Conservation (phyloP, 192 early-diverging fungal genomes). For the Pilobolus umbonatus region DNA sequence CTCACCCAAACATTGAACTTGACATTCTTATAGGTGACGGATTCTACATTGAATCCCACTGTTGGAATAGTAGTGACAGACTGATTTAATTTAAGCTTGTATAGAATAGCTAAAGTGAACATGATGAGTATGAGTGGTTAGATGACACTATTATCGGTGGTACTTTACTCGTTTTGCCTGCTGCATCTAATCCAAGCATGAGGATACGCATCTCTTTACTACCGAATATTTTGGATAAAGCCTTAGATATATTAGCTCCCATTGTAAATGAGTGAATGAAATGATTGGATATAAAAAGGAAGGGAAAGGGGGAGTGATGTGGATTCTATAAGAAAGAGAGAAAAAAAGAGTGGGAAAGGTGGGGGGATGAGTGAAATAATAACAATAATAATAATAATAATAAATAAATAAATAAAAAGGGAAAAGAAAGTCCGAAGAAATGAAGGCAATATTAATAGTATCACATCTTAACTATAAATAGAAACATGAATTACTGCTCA, state of each 20-base stretch:
- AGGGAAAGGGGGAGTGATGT: neutral
- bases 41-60: constrained; percentile 89
- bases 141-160: neutral
- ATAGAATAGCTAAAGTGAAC: constrained; percentile 72
- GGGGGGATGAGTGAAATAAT: too few relatives aligned
- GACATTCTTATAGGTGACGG: constrained; percentile 78
- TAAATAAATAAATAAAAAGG: too few relatives aligned
- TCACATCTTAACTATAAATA: too few relatives aligned
- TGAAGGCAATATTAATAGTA: too few relatives aligned
- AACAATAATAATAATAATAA: too few relatives aligned
- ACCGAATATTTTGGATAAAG: constrained; percentile 75
- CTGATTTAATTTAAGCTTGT: constrained; percentile 98
- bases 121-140: neutral
- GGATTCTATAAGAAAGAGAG: neutral
- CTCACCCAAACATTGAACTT: constrained; percentile 29
- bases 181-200: constrained; percentile 90
- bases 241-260: constrained; percentile 78
- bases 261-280: constrained; percentile 37
- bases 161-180: constrained; percentile 82
- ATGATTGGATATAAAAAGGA: constrained; percentile 1
- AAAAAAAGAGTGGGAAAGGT: neutral
- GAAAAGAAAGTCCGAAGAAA: too few relatives aligned
- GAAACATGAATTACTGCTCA: too few relatives aligned
- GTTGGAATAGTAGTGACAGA: constrained; percentile 98
- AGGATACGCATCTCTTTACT: constrained; percentile 96